Base-by-base conservation (phyloP, 495 filamentous ascomycete species). In the Penicillium verhagenii region DNA sequence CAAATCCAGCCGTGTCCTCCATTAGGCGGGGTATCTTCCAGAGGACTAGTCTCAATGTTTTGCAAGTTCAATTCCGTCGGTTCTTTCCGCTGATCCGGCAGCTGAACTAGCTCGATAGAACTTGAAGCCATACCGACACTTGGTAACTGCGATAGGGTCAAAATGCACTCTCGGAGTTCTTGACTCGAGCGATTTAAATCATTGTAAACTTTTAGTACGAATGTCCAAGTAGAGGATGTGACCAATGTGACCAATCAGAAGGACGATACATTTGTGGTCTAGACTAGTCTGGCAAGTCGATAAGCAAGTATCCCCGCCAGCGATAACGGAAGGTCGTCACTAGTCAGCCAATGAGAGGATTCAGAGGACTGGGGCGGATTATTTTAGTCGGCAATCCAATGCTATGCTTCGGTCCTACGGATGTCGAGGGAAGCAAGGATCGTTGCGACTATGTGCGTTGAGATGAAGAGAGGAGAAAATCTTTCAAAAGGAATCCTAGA, bases 1-100 rank as follows among this genome's bases (percentile, higher is more conserved):
- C 68, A 71, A 3, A 79, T 52, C 76, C 75, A 79, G n/a, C 75
- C 72, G 57, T 77, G 78, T 4, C 72, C 72, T 25, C 76, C 73
- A 52, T 77, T 50, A 1, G 56, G 56, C 1, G 56, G 56, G 19
- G 39, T 53, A 31, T 31, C 7, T 31, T 31, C 28, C 9, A 31
- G 28, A 11, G 6, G 6, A 31, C 9, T 31, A 31, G 28, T 31
- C 28, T 31, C 9, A 11, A 11, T 11, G 28, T 6, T 31, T n/a
- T n/a, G n/a, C n/a, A n/a, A n/a, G n/a, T n/a, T n/a, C n/a, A n/a
- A n/a, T n/a, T n/a, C n/a, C 28, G 28, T 11, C 9, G 13, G 28
- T 31, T 11, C 28, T 31, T 31, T 11, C 28, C 9, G 28, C 9
- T 31, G 28, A 10, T 31, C 28, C 9, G 9, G 28, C 28, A 31